A percentile compares a stretch with the other conserved stretches of the same genome.
Evolutionary conservation across 768 basidiomycete genomes (phyloP).

Genomic region (Rhodotorula graminis): DNA sequence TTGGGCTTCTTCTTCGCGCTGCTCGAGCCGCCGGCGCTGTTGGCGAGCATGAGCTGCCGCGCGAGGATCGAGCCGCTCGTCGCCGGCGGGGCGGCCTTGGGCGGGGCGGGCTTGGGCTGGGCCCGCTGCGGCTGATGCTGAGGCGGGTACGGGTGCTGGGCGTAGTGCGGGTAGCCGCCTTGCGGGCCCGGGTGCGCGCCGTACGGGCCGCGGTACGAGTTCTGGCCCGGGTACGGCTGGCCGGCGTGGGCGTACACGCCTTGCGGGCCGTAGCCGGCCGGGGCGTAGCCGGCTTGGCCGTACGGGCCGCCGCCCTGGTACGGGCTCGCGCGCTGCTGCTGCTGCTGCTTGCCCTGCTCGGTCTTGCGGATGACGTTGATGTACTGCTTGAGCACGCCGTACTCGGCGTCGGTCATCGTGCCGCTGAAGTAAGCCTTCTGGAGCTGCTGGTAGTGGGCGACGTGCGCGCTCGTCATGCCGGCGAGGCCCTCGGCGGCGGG

Average conservation of each 20-base stretch:
- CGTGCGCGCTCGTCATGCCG: constrained; percentile 22
- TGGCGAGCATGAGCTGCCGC: constrained; percentile 22
- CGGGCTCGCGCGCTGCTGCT: background rate
- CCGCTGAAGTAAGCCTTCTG: constrained; percentile 10
- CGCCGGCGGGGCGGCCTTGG: constrained; percentile 9
- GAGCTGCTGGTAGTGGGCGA: constrained; percentile 24
- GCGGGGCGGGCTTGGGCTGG: background rate
- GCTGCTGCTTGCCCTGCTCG: background rate
- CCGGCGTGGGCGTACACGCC: constrained; percentile 6
- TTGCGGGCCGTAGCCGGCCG: background rate
- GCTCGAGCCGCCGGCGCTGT: background rate
- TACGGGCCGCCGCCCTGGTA: background rate
- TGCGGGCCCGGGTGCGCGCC: background rate
- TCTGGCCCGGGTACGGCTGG: background rate
- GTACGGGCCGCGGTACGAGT: background rate
- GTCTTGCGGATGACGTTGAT: constrained; percentile 6
- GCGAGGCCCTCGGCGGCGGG: constrained; percentile 5
- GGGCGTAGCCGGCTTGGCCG: background rate
- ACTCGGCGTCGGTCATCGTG: background rate
- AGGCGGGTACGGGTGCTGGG: background rate
- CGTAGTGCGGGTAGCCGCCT: background rate
- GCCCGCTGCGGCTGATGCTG: background rate
- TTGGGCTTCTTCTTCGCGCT: constrained; percentile 18
- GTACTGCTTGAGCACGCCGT: constrained; percentile 17
- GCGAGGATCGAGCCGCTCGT: constrained; percentile 34